Evolutionary conservation across 352 stramenopile species (phyloP), one percentile per base, ranked within the genome.

Genomic region (Phytophthora brassicae): DNA sequence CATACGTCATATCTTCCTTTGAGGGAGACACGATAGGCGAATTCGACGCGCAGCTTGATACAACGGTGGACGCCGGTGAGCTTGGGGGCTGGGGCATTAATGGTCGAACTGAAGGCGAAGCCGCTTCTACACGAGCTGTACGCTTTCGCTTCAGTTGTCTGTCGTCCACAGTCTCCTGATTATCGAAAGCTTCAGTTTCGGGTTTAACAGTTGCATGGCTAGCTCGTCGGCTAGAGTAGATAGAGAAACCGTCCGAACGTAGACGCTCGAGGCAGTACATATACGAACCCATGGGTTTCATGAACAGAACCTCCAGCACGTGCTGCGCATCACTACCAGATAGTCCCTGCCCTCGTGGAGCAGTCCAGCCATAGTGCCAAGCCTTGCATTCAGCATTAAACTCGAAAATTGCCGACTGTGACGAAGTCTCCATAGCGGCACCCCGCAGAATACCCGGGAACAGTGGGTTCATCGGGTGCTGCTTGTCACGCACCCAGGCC

Each of bases 361-460:
- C 82, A 1, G 84, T 90, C 84, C 84, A 96, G 9, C 88, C 88
- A 17, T 96, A 95, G 58, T 96, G 88, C 88, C 88, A 96, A 0
- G 84, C 88, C 66, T 95, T 95, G 59, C 84, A 92, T 52, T 94
- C 82, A 3, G 80, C 74, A 36, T 96, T 96, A 60, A 96, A 95
- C 66, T 95, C 85, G 36, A 95, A 96, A 53, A 90, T 91, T 28
- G 84, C 83, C 9, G 84, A 91, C 56, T 92, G 83, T 0, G 81
- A 81, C 26, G 83, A 81, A 16, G 79, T 86, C 38, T 94, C 85
- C 82, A 91, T 92, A 7, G 83, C 80, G 4, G 85, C 83, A 23
- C 83, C 81, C 28, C 84, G 82, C 14, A 91, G 48, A 58, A 94
- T 89, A 19, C 84, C 84, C 0, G 82, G 75, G 36, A 92, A 89